phyloP scores from a whole-genome alignment of 768 basidiomycete genomes.

The Psilocybe azurescens region DNA sequence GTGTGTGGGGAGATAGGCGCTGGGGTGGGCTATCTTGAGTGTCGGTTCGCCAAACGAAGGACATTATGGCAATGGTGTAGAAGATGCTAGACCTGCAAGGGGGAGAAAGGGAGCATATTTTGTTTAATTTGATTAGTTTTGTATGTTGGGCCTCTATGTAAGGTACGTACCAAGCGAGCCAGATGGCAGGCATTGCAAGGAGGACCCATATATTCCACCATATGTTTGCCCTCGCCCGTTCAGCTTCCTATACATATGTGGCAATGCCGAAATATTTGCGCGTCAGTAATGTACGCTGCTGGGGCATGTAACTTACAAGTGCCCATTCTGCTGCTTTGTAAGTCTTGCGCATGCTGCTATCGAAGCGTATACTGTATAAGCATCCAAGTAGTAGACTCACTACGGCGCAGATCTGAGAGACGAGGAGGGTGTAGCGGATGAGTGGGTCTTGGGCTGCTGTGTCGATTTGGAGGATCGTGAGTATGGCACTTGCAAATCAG shows the following conservation, averaged over 20 bases:
- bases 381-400: constrained; percentile 66
- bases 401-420: constrained; percentile 61
- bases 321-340: constrained; percentile 67
- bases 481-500: constrained; percentile 29
- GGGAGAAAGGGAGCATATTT: background rate
- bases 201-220: constrained; percentile 75
- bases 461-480: constrained; percentile 37
- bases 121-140: background rate
- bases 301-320: constrained; percentile 29
- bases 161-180: constrained; percentile 59
- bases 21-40: constrained; percentile 35
- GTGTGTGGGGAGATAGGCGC: constrained; percentile 28
- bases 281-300: too few species aligned
- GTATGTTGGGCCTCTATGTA: too few species aligned
- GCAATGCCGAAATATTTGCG: background rate
- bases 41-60: constrained; percentile 64
- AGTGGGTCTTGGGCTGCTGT: constrained; percentile 53
- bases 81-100: constrained; percentile 57
- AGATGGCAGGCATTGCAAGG: constrained; percentile 65
- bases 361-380: constrained; percentile 62
- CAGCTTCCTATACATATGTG: constrained; percentile 50
- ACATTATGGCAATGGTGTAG: constrained; percentile 59
- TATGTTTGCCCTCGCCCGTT: constrained; percentile 31
- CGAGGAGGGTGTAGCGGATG: constrained; percentile 56
- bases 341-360: constrained; percentile 62